Base-by-base conservation (phyloP, 2,329 filamentous ascomycete species). In the Keithomyces neogunnii region DNA sequence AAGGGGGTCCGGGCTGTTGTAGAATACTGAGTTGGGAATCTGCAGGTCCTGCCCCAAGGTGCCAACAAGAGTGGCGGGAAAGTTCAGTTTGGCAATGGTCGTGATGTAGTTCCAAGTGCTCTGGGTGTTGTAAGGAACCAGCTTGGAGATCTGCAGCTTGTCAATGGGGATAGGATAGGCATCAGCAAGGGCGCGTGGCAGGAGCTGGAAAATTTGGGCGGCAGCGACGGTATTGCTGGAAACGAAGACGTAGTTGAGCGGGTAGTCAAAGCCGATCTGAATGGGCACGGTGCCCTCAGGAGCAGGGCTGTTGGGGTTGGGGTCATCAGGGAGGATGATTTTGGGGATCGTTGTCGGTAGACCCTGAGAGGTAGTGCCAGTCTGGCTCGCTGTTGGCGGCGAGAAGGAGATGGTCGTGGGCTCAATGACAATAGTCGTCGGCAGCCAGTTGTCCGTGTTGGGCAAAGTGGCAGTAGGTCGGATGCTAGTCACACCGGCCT, bases 231-330 rank as follows among this genome's bases (percentile, higher is more conserved):
- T 75, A 55, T 86, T 82, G 28, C 73, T 74, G 9, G 86, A 84
- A 31, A 97, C 87, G 63, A 95, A 96, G 7, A 79, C 72, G 67
- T 93, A 99, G 71, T 95, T 92, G 59, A 95, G 77, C 1, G 81
- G 79, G 62, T 83, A 86, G 49, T 81, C 73, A 77, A 97, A 96
- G 35, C 88, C 93, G 56, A 97, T 78, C 65, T 96, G 89, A 59
- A 96, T 85, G 59, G 88, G 69, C 3, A 81, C 82, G 1, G 80
- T 82, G 58, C 88, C 86, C 3, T 75, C 69, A 0, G 88, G 86
- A 19, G 75, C 66, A 4, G 70, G 53, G 8, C 65, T 59, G 26
- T 75, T 73, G 47, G 78, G 75, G 51, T 78, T 75, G 40, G 78
- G 75, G 51, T 78, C 76, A 42, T 82, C 79, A 7, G 89, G 89